Base-by-base conservation (phyloP, 2,329 filamentous ascomycete species). In the Fusarium sp. region DNA sequence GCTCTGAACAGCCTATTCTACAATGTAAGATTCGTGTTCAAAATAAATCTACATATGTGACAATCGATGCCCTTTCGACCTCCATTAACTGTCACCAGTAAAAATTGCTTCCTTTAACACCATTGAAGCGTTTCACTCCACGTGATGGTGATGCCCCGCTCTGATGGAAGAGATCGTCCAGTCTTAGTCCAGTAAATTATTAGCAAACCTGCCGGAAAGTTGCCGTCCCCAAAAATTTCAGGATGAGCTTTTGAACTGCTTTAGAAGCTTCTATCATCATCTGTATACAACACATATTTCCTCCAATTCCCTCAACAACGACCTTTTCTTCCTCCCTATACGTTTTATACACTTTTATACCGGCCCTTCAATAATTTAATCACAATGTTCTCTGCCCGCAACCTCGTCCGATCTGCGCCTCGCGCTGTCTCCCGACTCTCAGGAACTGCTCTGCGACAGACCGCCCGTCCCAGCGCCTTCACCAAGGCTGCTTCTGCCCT, bases 311-410 rank as follows among this genome's bases (percentile, higher is more conserved):
- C 58, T 72, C 59, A 58, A 52, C 16, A 11, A 54, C 19, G 39
- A 31, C 31, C 14, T 10, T 41, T 54, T 25, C 29, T 57, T 31
- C 21, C 31, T 31, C 14, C 60, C 54, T 33, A 64, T 46, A 59
- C 63, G 21, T 14, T 14, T 19, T 38, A 18, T 18, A 11, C 33
- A 14, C 11, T 41, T 38, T n/a, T 38, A 37, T 29, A 56, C 31
- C 16, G 31, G 21, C 27, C 21, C 16, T 27, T 27, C 27, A 62
- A 38, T 67, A 63, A 63, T 72, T 18, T 59, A 62, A 63, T 60
- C 82, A 88, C 78, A 73, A 94, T 94, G 93, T 85, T 94, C 79
- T 91, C 92, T 74, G 84, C 93, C 74, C 88, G 92, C 81, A 84
- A 86, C 68, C 80, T 92, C 73, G 86, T 88, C 79, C 91, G 92